Evolutionary conservation across 805 yeast genomes (phyloP).

Genomic region (Candida xiaguanensis): DNA sequence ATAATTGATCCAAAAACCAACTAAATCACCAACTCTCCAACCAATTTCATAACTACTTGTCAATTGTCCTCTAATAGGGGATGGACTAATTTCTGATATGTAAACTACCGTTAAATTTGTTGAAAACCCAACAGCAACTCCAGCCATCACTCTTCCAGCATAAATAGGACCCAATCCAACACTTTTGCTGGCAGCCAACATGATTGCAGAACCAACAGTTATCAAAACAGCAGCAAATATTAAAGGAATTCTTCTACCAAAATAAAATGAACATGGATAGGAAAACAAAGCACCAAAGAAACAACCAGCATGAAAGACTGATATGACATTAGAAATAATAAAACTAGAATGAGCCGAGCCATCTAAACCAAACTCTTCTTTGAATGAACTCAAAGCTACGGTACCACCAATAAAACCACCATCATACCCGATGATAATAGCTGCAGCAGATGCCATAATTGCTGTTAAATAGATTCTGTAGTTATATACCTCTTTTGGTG

Average conservation of each 20-base stretch:
- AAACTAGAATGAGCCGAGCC: slow-evolving; percentile 16
- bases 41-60: slow-evolving; percentile 36
- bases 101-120: slow-evolving; percentile 55
- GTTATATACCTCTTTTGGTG: slow-evolving; percentile 37
- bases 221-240: slow-evolving; percentile 28
- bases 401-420: slow-evolving; percentile 42
- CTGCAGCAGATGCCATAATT: slow-evolving; percentile 34
- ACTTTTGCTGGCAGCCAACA: slow-evolving; percentile 26
- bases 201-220: slow-evolving; percentile 34
- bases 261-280: slow-evolving; percentile 32
- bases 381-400: slow-evolving; percentile 29
- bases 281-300: slow-evolving; percentile 37
- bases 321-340: slow-evolving; percentile 31
- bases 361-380: slow-evolving; percentile 27
- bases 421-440: slow-evolving; percentile 39
- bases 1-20: slow-evolving; percentile 52
- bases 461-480: slow-evolving; percentile 32
- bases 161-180: slow-evolving; percentile 39
- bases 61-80: slow-evolving; percentile 42
- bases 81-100: slow-evolving; percentile 52
- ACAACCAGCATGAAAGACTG: slow-evolving; percentile 39
- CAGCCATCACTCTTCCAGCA: slow-evolving; percentile 55
- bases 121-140: slow-evolving; percentile 55
- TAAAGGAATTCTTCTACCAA: slow-evolving; percentile 30
- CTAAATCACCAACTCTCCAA: slow-evolving; percentile 51